Evolutionary conservation across 106 monocot species (phyloP).

Genomic region (Ottelia alismoides): DNA sequence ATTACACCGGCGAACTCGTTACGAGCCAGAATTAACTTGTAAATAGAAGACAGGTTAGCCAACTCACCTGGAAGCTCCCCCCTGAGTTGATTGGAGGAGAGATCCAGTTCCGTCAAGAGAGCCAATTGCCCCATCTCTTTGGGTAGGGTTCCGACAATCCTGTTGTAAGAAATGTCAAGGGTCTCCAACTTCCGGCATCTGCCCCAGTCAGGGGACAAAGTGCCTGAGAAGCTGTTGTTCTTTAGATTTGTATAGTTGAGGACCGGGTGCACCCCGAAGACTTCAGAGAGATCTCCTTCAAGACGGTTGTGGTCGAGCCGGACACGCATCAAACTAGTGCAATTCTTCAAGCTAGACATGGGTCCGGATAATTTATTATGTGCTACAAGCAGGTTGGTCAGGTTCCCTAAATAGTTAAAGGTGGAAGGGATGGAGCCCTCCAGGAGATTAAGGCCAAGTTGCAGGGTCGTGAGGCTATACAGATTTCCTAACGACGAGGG

Average conservation of each 20-base stretch:
- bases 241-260: slow-evolving; percentile 2
- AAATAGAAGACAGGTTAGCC: neutral
- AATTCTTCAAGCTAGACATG: no score
- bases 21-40: slow-evolving; percentile 5
- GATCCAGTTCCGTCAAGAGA: slow-evolving; percentile 3
- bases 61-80: slow-evolving; percentile 8
- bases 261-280: slow-evolving; percentile 8
- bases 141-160: no score
- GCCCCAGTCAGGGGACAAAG: no score
- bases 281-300: no score
- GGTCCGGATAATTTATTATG: no score
- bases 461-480: no score
- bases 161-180: slow-evolving; percentile 4
- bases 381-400: no score
- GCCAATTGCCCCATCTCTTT: slow-evolving; percentile 6
- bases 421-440: no score
- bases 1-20: slow-evolving; percentile 1
- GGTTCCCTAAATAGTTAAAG: no score
- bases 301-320: no score
- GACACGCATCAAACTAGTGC: no score
- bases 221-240: slow-evolving; percentile 6
- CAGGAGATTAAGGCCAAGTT: no score
- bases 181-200: slow-evolving; percentile 9
- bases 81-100: slow-evolving; percentile 12
- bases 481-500: slow-evolving; percentile 1